These are phyloP conservation scores for Allium fistulosum DNA, from an alignment of 106 monocot species.

Conservation along the genomic window DNA sequence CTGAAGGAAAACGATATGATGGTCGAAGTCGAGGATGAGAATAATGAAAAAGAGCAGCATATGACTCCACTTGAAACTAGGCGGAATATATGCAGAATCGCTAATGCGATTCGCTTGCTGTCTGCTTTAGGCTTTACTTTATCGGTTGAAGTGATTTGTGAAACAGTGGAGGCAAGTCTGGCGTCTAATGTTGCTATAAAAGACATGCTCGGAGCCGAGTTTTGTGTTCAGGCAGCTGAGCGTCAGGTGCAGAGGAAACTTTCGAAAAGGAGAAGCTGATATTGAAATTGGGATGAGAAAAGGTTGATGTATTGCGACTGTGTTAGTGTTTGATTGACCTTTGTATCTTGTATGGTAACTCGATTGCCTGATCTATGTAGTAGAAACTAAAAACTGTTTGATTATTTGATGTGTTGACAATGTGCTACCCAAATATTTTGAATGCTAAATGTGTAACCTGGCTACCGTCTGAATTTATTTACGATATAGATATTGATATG, in stretches of 20 bases:
- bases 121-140: slow-evolving; percentile 72
- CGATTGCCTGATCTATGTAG: no score
- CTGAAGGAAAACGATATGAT: slow-evolving; percentile 21
- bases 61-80: slow-evolving; percentile 48
- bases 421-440: no score
- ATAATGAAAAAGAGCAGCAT: slow-evolving; percentile 1
- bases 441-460: no score
- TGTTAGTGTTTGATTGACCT: no score
- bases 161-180: slow-evolving; percentile 46
- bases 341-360: no score
- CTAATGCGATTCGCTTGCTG: slow-evolving; percentile 74
- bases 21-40: slow-evolving; percentile 15
- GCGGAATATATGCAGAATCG: slow-evolving; percentile 70
- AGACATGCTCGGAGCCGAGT: slow-evolving; percentile 83
- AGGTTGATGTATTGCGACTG: not conserved
- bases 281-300: not conserved
- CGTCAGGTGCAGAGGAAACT: slow-evolving; percentile 60
- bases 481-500: no score
- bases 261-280: slow-evolving; percentile 19
- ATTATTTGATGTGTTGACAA: no score
- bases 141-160: slow-evolving; percentile 51
- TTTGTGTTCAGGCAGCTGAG: slow-evolving; percentile 83
- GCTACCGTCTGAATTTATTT: no score
- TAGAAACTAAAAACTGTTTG: no score
- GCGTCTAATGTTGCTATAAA: slow-evolving; percentile 41